Conservation (phyloP, 2,329 filamentous ascomycete genomes). For the Ceratocystis colombiana region DNA sequence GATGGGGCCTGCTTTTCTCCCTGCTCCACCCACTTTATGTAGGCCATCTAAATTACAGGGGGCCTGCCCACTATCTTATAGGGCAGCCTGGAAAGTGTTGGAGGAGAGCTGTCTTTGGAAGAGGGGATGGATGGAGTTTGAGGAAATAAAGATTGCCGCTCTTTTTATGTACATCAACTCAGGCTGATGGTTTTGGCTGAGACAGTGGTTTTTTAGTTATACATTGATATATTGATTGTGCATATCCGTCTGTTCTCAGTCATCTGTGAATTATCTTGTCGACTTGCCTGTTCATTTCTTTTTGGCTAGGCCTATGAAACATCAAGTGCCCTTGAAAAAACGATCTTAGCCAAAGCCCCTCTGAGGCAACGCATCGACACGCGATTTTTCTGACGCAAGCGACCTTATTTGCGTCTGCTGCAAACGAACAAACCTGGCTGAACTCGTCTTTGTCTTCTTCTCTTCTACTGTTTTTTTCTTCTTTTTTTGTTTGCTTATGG, state of each 20-base stretch:
- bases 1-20: background rate
- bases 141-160: background rate
- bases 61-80: background rate
- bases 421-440: background rate
- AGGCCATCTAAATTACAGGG: background rate
- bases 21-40: background rate
- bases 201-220: background rate
- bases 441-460: background rate
- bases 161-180: background rate
- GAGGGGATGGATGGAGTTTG: too few relatives aligned
- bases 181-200: background rate
- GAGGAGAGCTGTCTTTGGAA: too few relatives aligned
- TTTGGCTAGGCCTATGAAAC: constrained; percentile 10
- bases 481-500: background rate
- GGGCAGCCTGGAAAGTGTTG: background rate
- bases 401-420: constrained; percentile 4
- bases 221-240: constrained; percentile 2
- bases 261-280: background rate
- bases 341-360: background rate
- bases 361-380: background rate
- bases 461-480: background rate
- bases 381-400: constrained; percentile 17
- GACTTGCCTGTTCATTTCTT: constrained; percentile 10
- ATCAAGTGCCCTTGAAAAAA: constrained; percentile 9
- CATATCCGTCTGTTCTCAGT: background rate